Percentiles rank a stretch among this genome's conserved stretches.
These are phyloP conservation scores for Trapa bicornis DNA, from an alignment of 345 rosid species.

Conservation along the genomic window DNA sequence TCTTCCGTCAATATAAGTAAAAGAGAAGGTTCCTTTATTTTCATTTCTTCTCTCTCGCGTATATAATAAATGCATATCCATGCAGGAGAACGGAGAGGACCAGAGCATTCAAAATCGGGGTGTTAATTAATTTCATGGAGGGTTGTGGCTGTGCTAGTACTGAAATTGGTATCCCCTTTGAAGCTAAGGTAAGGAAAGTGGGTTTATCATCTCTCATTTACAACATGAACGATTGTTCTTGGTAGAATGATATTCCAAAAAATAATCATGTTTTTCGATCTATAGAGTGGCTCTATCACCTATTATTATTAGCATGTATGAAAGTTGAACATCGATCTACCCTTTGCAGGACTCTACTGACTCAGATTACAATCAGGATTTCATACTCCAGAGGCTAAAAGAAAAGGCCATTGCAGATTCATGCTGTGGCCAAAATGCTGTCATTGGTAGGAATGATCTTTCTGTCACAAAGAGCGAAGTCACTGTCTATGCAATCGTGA, in stretches of 20 bases:
- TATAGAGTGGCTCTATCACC: background rate
- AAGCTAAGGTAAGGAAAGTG: conserved; percentile 37
- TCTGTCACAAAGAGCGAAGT: conserved; percentile 41
- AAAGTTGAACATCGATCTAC: background rate
- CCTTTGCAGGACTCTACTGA: conserved; percentile 33
- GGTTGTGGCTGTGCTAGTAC: conserved; percentile 67
- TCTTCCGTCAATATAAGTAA: background rate
- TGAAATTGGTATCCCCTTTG: conserved; percentile 55
- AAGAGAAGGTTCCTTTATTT: background rate
- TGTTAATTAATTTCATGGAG: conserved; percentile 60
- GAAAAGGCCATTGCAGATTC: conserved; percentile 41
- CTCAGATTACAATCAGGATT: conserved; percentile 33
- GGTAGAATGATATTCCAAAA: background rate
- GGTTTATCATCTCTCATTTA: background rate
- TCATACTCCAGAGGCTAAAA: conserved; percentile 32
- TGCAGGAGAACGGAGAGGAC: conserved; percentile 65
- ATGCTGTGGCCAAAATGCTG: conserved; percentile 40
- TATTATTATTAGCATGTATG: background rate
- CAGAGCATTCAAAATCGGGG: conserved; percentile 51
- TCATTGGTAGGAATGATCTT: conserved; percentile 25
- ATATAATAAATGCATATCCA: conserved; percentile 2
- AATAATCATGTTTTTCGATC: background rate
- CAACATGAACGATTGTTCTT: background rate
- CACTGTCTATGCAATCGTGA: conserved; percentile 47
- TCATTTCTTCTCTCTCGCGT: background rate